Evolutionary conservation across 2,329 filamentous ascomycete genomes (phyloP), one percentile per base, ranked within the genome.

Genomic region (Xylariaceae sp.): DNA sequence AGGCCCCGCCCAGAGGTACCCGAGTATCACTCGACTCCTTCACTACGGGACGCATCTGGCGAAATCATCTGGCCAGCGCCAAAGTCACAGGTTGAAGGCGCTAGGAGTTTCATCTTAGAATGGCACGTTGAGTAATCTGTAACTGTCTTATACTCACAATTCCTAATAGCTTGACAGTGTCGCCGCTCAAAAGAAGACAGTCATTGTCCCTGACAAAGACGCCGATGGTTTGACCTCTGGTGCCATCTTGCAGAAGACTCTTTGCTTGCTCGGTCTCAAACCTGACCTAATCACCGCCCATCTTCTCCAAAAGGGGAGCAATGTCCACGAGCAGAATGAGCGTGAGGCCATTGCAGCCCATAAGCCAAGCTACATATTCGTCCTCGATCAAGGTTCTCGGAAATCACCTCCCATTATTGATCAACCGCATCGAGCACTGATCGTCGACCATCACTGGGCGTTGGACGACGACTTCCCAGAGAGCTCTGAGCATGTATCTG

Each of bases 151-250:
- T 19, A 12, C 6, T 30, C 47, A 10, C 35, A n/a, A 22, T 44
- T 11, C 53, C 44, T 47, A 45, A 49, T 32, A 42, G 6, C 6
- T 18, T 19, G 19, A 18, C 14, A 84, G 82, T 63, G 81, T 75
- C 15, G 58, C 68, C 14, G 67, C 77, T 11, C 66, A 73, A 10
- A 72, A 79, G 48, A 71, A 68, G 33, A 79, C 77, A 1, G 65
- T 87, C 15, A 81, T 88, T 12, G 73, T 86, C 0, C 85, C 85
- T 0, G 84, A 87, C 61, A 87, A 86, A 59, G 83, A 87, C 57
- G 82, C 82, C 2, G 84, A 87, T 63, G 85, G 84, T 0, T 69
- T 88, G 3, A 78, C 78, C 2, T 80, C 83, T 2, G 85, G 84
- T 1, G 77, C 78, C 1, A 86, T 87, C 30, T 62, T 87, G 2